Conservation (phyloP, 768 basidiomycete species). For the Auricularia auricula-judae region DNA sequence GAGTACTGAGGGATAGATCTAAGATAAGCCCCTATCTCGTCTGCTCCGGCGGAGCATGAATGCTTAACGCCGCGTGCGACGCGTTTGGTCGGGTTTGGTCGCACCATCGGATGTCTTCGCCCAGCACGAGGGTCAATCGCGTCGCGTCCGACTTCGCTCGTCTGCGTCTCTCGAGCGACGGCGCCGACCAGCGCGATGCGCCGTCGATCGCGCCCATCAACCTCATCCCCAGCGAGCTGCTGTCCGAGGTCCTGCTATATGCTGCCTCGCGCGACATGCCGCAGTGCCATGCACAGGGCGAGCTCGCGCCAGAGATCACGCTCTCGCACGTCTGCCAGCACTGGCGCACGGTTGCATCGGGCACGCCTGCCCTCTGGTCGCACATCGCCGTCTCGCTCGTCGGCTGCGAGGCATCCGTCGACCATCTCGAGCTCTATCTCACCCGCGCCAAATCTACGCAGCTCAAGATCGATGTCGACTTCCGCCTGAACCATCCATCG, state of each 20-base stretch:
- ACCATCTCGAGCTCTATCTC: background rate
- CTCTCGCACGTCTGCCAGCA: background rate
- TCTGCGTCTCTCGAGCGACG: background rate
- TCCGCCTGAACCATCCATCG: background rate
- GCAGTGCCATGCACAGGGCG: background rate
- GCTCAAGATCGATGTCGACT: slow-evolving; percentile 1
- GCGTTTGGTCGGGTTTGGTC: background rate
- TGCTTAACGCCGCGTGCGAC: background rate
- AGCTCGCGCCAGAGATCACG: background rate
- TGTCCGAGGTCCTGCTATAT: background rate
- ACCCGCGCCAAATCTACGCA: background rate
- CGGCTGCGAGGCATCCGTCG: background rate
- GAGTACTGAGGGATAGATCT: no score
- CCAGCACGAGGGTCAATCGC: background rate
- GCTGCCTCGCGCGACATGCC: background rate
- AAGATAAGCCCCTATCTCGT: background rate
- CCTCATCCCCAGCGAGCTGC: background rate
- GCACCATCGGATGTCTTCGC: background rate
- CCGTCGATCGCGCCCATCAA: background rate
- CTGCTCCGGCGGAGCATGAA: background rate
- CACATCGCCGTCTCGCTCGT: background rate
- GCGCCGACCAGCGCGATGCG: background rate
- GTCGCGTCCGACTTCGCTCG: background rate
- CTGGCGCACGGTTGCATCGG: background rate
- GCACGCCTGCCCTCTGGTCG: background rate